Percentiles rank a stretch among this genome's conserved stretches.
Evolutionary conservation across 768 basidiomycete species (phyloP).

Genomic region (Amyloporia xantha): DNA sequence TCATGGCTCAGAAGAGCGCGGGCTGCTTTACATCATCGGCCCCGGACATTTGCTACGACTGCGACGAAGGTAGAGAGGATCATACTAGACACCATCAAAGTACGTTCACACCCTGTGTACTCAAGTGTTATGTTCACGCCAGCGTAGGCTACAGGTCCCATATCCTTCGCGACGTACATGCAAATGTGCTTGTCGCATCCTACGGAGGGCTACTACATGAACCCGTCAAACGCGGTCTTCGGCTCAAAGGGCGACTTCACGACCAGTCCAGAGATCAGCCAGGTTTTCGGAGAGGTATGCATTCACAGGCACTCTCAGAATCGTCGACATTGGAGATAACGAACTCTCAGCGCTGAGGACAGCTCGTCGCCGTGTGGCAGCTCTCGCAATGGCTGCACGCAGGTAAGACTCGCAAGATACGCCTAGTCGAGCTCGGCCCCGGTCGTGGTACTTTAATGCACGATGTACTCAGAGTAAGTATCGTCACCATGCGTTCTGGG

Average conservation of each 20-base stretch:
- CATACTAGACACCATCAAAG: constrained; percentile 68
- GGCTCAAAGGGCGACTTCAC: constrained; percentile 89
- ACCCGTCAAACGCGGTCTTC: constrained; percentile 64
- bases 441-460: constrained; percentile 89
- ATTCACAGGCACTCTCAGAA: not conserved
- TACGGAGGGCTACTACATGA: constrained; percentile 89
- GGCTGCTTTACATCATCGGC: no score
- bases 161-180: constrained; percentile 88
- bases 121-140: not conserved
- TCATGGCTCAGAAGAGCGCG: no score
- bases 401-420: constrained; percentile 42
- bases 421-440: constrained; percentile 89
- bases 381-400: constrained; percentile 64
- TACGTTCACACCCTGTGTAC: constrained; percentile 20
- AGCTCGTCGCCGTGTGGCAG: constrained; percentile 88
- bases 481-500: not conserved
- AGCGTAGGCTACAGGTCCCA: constrained; percentile 75
- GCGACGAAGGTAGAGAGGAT: constrained; percentile 49
- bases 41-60: no score
- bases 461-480: constrained; percentile 77
- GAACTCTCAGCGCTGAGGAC: constrained; percentile 26
- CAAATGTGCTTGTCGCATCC: constrained; percentile 87
- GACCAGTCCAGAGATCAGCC: constrained; percentile 94
- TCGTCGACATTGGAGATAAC: constrained; percentile 27
- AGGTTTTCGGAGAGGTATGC: constrained; percentile 92